phyloP scores from a whole-genome alignment of 2,329 filamentous ascomycete species.

The Sporothrix variecibatus region DNA sequence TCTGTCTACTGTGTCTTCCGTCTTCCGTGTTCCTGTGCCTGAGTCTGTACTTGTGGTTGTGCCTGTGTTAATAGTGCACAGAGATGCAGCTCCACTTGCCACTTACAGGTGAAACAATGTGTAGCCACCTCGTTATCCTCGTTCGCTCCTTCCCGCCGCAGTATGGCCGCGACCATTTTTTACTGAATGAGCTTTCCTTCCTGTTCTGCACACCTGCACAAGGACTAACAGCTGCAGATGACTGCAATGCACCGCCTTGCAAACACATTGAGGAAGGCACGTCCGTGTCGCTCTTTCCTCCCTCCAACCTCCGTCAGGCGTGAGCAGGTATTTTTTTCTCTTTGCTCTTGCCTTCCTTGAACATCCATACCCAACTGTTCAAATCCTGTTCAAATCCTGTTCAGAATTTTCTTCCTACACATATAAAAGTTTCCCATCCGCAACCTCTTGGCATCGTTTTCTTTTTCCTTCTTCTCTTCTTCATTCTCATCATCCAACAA shows the following conservation, averaged over 20 bases:
- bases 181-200: background rate
- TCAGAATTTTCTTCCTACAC: background rate
- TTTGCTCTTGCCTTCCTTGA: background rate
- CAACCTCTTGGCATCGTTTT: constrained; percentile 17
- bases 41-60: constrained; percentile 1
- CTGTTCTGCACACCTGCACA: background rate
- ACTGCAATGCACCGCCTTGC: background rate
- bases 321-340: background rate
- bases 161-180: background rate
- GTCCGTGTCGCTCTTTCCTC: background rate
- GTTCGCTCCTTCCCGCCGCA: constrained; percentile 12
- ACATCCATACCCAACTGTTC: background rate
- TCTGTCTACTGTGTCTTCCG: background rate
- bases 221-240: background rate
- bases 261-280: constrained; percentile 1
- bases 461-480: background rate
- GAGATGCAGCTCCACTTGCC: background rate
- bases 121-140: background rate
- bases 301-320: background rate
- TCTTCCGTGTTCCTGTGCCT: background rate
- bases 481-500: background rate
- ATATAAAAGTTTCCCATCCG: constrained; percentile 18
- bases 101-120: background rate
- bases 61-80: background rate
- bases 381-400: background rate